phyloP scores from a whole-genome alignment of 2,329 filamentous ascomycete genomes.

The Colletotrichum viniferum region DNA sequence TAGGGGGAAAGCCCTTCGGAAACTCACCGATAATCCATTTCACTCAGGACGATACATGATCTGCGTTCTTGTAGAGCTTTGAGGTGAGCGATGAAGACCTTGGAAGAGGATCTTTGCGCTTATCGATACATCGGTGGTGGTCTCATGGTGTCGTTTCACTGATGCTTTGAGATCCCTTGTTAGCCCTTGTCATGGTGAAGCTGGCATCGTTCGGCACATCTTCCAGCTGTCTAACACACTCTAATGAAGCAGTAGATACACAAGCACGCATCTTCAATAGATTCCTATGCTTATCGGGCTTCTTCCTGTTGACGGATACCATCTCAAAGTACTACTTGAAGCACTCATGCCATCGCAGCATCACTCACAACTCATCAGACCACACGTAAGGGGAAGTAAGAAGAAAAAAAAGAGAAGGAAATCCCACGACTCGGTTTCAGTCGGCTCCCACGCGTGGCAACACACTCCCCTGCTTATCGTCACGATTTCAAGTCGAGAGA shows the following conservation, averaged over 20 bases:
- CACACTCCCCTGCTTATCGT: background rate
- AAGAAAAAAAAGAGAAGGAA: background rate
- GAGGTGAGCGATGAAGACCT: background rate
- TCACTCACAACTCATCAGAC: background rate
- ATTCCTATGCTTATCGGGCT: background rate
- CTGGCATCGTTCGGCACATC: background rate
- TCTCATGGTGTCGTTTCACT: background rate
- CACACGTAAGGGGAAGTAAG: background rate
- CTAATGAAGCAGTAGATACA: background rate
- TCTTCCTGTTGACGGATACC: accelerated
- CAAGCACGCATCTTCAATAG: background rate
- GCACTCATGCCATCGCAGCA: background rate
- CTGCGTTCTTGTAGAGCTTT: background rate
- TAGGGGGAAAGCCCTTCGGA: background rate
- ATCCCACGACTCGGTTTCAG: background rate
- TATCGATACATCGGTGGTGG: too few species aligned
- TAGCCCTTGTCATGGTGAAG: background rate
- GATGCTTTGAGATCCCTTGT: background rate
- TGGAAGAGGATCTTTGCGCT: too few species aligned
- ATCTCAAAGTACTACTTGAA: background rate
- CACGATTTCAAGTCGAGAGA: background rate
- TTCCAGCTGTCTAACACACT: accelerated
- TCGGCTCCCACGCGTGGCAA: background rate
- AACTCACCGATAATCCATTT: background rate
- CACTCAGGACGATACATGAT: background rate